Percentiles rank a stretch among this genome's conserved stretches.
Evolutionary conservation across 2,329 filamentous ascomycete genomes (phyloP).

Genomic region (Ceratocystis ficicola): DNA sequence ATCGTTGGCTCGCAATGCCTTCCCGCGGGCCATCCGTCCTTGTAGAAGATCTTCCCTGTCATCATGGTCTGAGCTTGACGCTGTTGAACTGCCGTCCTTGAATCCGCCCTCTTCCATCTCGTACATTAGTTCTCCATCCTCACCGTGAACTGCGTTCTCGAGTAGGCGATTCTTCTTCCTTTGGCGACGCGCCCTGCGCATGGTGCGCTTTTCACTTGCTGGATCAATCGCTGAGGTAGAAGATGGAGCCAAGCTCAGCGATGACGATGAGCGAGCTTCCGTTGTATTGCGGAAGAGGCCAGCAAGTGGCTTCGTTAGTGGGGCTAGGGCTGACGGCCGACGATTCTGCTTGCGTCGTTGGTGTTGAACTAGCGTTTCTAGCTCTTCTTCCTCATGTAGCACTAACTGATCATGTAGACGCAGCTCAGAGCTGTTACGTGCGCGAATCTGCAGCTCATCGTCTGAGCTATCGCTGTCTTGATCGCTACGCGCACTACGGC

Average conservation of each 20-base stretch:
- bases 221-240: background rate
- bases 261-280: background rate
- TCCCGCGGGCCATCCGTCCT: constrained; percentile 37
- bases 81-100: constrained; percentile 52
- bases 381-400: constrained; percentile 63
- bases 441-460: constrained; percentile 53
- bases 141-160: constrained; percentile 46
- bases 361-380: constrained; percentile 46
- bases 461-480: constrained; percentile 69
- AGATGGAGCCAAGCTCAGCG: background rate
- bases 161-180: constrained; percentile 43
- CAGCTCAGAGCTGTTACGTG: constrained; percentile 57
- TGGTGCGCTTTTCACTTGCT: constrained; percentile 37
- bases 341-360: constrained; percentile 36
- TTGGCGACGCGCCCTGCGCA: constrained; percentile 39
- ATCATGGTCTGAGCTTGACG: constrained; percentile 49
- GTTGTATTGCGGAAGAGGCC: background rate
- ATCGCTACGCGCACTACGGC: constrained; percentile 54
- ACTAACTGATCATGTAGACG: constrained; percentile 58
- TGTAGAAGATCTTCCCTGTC: constrained; percentile 48
- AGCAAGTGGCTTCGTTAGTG: constrained; percentile 38
- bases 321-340: constrained; percentile 36
- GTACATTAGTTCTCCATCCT: constrained; percentile 69
- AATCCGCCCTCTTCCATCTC: constrained; percentile 77
- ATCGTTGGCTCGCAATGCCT: background rate